phyloP scores from a whole-genome alignment of 208 protist species.

The Wallacemonas sp. region DNA sequence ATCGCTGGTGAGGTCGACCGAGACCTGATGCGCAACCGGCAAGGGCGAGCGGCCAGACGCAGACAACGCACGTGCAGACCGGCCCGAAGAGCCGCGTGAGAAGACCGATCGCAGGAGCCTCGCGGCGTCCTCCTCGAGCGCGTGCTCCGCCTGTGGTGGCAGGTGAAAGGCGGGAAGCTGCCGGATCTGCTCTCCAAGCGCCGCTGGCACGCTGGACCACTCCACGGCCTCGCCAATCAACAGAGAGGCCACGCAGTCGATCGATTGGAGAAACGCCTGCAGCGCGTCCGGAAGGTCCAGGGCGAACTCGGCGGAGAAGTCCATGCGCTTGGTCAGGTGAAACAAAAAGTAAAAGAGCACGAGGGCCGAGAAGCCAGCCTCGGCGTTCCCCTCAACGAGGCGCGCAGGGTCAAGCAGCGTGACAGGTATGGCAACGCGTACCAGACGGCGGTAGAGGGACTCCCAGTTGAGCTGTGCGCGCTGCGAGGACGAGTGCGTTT shows the following conservation, averaged over 20 bases:
- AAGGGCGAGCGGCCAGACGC: too few species aligned
- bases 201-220: constrained; percentile 45
- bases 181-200: constrained; percentile 41
- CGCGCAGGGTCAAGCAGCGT: constrained; percentile 43
- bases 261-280: constrained; percentile 66
- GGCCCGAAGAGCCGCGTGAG: too few species aligned
- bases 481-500: constrained; percentile 69
- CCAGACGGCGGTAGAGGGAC: constrained; percentile 43
- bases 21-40: too few species aligned
- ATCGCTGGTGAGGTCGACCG: too few species aligned
- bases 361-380: constrained; percentile 66
- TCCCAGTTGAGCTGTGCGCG: constrained; percentile 62
- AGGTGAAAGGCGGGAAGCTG: constrained; percentile 26
- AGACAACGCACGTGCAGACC: too few species aligned
- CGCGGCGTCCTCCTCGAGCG: constrained; percentile 30
- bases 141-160: constrained; percentile 11
- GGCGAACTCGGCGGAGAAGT: constrained; percentile 82
- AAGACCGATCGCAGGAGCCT: constrained; percentile 20
- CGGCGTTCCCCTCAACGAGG: constrained; percentile 32
- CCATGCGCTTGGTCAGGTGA: constrained; percentile 64
- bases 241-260: constrained; percentile 71
- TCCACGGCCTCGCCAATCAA: constrained; percentile 57
- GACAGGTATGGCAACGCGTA: constrained; percentile 49
- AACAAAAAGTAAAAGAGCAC: constrained; percentile 84
- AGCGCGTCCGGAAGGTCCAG: constrained; percentile 62